Percentiles rank a stretch among this genome's conserved stretches.
Conservation (phyloP, 495 filamentous ascomycete genomes). For the Penicillium ochrochloron region DNA sequence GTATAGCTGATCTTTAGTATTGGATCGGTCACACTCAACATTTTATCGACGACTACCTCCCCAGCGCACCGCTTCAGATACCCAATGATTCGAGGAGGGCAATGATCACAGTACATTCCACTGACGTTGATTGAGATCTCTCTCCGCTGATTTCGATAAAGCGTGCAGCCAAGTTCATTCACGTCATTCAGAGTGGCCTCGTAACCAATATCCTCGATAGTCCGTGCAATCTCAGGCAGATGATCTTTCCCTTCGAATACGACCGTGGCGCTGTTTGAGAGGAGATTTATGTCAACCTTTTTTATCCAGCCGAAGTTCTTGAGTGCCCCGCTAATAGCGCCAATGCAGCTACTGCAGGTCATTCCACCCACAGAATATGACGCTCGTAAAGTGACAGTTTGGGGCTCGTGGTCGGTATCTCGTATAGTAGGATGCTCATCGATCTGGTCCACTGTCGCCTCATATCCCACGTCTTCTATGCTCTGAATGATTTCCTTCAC, state of each 20-base stretch:
- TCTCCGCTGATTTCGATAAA: conserved; percentile 36
- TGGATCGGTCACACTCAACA: conserved; percentile 43
- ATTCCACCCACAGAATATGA: conserved; percentile 9
- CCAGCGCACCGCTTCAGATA: conserved; percentile 45
- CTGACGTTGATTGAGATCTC: conserved; percentile 62
- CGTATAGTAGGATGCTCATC: background rate
- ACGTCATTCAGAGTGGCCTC: conserved; percentile 53
- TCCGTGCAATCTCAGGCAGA: conserved; percentile 55
- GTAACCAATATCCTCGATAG: conserved; percentile 71
- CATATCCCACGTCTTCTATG: conserved; percentile 48
- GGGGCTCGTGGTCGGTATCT: conserved; percentile 5
- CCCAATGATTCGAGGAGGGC: conserved; percentile 58
- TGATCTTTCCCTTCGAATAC: conserved; percentile 53
- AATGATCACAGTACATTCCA: conserved; percentile 77
- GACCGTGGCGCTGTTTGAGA: conserved; percentile 45
- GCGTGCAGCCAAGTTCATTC: conserved; percentile 22
- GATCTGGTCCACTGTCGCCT: conserved; percentile 23
- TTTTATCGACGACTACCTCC: conserved; percentile 9
- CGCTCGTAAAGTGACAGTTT: conserved; percentile 36
- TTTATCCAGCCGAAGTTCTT: conserved; percentile 58
- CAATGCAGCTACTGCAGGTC: conserved; percentile 63
- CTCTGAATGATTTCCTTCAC: conserved; percentile 33
- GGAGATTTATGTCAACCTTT: conserved; percentile 62
- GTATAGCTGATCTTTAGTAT: conserved; percentile 66
- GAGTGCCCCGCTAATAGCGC: conserved; percentile 59